These are phyloP conservation scores for Rhynchospora pubera DNA, from an alignment of 176 grass and related monocot genomes.

Conservation along the genomic window DNA sequence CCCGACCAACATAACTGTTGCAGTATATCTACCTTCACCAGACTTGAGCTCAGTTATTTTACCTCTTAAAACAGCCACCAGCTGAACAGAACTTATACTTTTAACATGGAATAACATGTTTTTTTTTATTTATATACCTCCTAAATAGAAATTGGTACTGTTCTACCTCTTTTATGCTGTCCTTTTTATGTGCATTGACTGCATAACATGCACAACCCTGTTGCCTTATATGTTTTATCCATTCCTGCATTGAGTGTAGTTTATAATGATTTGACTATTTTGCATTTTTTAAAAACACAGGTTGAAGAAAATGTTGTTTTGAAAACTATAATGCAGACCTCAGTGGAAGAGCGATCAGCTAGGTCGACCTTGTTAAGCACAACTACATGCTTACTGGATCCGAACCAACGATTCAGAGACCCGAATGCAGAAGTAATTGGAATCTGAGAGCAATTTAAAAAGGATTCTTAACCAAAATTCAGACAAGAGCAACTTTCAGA, in stretches of 20 bases:
- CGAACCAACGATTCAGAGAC: slow-evolving; percentile 19
- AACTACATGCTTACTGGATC: slow-evolving; percentile 30
- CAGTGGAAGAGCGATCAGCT: slow-evolving; percentile 36
- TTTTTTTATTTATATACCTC: not conserved
- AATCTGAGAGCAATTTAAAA: slow-evolving; percentile 21
- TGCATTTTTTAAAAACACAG: not conserved
- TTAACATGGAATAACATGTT: not conserved
- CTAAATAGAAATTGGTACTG: not conserved
- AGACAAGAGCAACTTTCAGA: not conserved
- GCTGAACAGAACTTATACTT: slow-evolving; percentile 27
- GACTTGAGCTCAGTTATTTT: slow-evolving; percentile 54
- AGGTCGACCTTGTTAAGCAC: slow-evolving; percentile 65
- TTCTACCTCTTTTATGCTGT: slow-evolving; percentile 54
- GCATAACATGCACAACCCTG: slow-evolving; percentile 28
- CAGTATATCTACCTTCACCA: slow-evolving; percentile 34
- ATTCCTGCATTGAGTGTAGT: slow-evolving; percentile 31
- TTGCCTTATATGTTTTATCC: slow-evolving; percentile 42
- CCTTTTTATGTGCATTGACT: slow-evolving; percentile 55
- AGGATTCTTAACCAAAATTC: not conserved
- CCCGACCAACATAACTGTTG: slow-evolving; percentile 53
- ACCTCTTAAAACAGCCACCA: slow-evolving; percentile 35
- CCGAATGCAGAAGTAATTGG: slow-evolving; percentile 43
- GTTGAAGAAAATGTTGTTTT: not conserved
- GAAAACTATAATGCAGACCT: slow-evolving; percentile 28
- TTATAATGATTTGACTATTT: not conserved